A percentile compares a stretch with the other conserved stretches of the same genome.
These are phyloP conservation scores for Hawksworthiomyces lignivorus DNA, from an alignment of 2,329 filamentous ascomycete genomes.

Conservation along the genomic window DNA sequence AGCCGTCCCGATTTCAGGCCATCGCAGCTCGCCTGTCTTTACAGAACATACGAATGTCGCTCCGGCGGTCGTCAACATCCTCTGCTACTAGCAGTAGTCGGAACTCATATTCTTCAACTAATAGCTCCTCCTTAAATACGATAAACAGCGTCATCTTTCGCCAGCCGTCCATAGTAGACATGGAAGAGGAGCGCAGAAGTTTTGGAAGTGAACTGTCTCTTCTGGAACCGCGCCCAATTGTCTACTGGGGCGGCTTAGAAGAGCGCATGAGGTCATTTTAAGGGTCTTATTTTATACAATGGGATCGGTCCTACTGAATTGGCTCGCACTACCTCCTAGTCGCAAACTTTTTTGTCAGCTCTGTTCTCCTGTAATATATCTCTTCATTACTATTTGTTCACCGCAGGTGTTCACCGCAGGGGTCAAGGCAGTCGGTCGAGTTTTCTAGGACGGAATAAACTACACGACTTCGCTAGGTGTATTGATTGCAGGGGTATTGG, in stretches of 20 bases:
- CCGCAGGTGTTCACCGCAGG: no score
- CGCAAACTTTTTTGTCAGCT: no score
- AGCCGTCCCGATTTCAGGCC: slow-evolving; percentile 40
- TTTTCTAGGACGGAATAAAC: no score
- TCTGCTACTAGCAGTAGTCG: slow-evolving; percentile 33
- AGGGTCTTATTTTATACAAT: no score
- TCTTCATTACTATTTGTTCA: no score
- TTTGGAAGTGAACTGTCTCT: slow-evolving; percentile 47
- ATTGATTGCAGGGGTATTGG: no score
- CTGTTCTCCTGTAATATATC: no score
- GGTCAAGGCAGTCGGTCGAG: no score
- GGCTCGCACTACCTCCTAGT: no score
- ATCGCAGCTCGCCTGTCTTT: slow-evolving; percentile 44
- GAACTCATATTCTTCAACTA: slow-evolving; percentile 35
- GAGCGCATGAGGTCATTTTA: slow-evolving; percentile 43
- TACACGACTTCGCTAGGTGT: no score
- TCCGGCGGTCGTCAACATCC: slow-evolving; percentile 39
- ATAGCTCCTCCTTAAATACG: slow-evolving; percentile 37
- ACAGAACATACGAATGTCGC: slow-evolving; percentile 41
- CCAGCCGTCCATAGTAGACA: slow-evolving; percentile 48
- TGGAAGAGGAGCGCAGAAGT: slow-evolving; percentile 48
- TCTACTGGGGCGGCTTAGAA: slow-evolving; percentile 57
- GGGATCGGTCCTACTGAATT: no score
- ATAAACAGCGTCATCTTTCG: slow-evolving; percentile 53
- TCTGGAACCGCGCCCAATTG: slow-evolving; percentile 54